Evolutionary conservation across 2,329 filamentous ascomycete genomes (phyloP), one percentile per base, ranked within the genome.

Genomic region (Alternaria solani): DNA sequence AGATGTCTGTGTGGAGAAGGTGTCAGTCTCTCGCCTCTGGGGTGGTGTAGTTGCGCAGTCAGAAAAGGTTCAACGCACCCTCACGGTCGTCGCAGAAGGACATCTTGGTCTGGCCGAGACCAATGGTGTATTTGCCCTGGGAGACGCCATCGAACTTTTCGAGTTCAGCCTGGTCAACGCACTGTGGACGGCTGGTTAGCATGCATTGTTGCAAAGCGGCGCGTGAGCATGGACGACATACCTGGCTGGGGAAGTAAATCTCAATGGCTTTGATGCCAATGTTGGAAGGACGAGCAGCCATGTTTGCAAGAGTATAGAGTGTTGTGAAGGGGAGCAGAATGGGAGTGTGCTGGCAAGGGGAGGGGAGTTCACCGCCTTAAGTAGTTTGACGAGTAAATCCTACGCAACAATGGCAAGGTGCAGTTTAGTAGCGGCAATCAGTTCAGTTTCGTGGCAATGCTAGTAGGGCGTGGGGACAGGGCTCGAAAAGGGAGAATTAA

Each of bases 201-300:
- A 49, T 51, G 59, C 56, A 57, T 57, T 38, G 41, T 46, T 39
- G 36, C 57, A 55, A 62, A 59, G 61, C 44, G 49, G 36, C 46
- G 51, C 23, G 41, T 38, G 30, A 23, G 5, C 32, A 18, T 5
- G 7, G 34, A 38, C 32, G 16, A 77, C 81, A 67, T 75, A 81
- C 82, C 79, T 84, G 82, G 78, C 79, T 83, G 62, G 83, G 83
- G 68, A 85, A 83, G 79, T 85, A 85, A 53, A 85, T 78, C 80
- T 85, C 83, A 73, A 84, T 82, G 79, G 81, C 83, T 75, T 84
- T 84, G 79, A 85, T 84, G 65, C 83, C 83, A 62, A 85, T 80
- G 73, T 84, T 84, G 67, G 80, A 73, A 59, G 83, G 83, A 68
- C 81, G 78, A 51, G 79, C 67, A 67, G 79, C 77, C 81, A 83